Conservation (phyloP, 768 basidiomycete species). For the Paxillus ammoniavirescens region DNA sequence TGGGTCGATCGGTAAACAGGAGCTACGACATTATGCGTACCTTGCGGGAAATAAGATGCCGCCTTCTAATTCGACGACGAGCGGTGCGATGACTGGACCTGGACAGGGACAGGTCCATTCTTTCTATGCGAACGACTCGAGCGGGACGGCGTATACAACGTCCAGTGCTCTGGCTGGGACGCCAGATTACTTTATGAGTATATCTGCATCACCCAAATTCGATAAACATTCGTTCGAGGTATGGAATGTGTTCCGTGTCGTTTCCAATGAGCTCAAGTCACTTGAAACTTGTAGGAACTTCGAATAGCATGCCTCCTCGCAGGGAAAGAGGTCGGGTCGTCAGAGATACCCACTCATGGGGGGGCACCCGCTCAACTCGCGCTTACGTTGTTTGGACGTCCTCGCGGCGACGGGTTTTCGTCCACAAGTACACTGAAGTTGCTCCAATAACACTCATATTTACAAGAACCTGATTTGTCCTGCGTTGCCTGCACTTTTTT, state of each 20-base stretch:
- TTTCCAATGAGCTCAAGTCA: background rate
- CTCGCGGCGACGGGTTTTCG: conserved; percentile 32
- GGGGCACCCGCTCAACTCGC: conserved; percentile 22
- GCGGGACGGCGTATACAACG: conserved; percentile 21
- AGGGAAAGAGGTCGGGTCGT: conserved; percentile 46
- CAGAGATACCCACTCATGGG: conserved; percentile 28
- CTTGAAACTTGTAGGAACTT: conserved; percentile 41
- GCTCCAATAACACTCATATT: conserved; percentile 5
- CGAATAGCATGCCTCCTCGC: conserved; percentile 44
- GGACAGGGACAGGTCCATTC: background rate
- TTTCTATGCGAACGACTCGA: conserved; percentile 26
- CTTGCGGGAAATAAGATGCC: conserved; percentile 32
- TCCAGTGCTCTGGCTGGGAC: conserved; percentile 4
- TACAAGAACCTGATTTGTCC: background rate
- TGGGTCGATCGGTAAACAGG: conserved; percentile 42
- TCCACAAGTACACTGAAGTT: conserved; percentile 18
- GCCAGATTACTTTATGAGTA: conserved; percentile 35
- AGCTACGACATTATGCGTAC: conserved; percentile 44
- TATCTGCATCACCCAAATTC: conserved; percentile 37
- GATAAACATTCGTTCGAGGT: conserved; percentile 52
- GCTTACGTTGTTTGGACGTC: conserved; percentile 26
- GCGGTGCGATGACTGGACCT: conserved; percentile 1
- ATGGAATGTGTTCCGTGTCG: background rate
- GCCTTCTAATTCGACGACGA: conserved; percentile 1
- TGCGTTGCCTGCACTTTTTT: background rate